Evolutionary conservation across 2,329 filamentous ascomycete genomes (phyloP), one percentile per base, ranked within the genome.

Genomic region (Aspergillus glaucus): DNA sequence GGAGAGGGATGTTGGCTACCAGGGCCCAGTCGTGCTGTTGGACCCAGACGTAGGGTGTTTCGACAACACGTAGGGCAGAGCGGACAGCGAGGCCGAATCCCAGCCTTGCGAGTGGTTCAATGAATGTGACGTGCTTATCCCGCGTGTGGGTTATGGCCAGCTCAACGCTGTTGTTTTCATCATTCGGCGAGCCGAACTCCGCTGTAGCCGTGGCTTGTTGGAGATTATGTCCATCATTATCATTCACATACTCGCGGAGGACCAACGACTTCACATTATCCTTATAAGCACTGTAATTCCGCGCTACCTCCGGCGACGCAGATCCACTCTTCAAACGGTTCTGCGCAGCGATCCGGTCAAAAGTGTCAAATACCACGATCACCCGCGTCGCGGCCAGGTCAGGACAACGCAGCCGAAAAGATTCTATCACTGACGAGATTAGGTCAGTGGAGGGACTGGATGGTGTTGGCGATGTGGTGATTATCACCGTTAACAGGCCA

Each of bases 1-100:
- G 14, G 1, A 51, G 21, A 4, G 49, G 49, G 1, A 51, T 41
- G 46, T 51, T 46, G 12, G 43, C 49, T n/a, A 46, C 43, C 8
- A 51, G 39, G 8, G 46, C 43, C 49, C 49, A 51, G 39, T 51
- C 49, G 26, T 51, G 49, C 39, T 51, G 49, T 46, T 51, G 49
- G 9, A 51, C 49, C 49, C 49, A 51, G 43, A 51, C 49, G 14
- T 49, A 51, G 9, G 43, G 37, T 2, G 49, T 51, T 14, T 49
- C 46, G n/a, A 41, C 30, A 5, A 49, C 4, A 7, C 49, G 21
- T 36, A 51, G 37, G 14, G 49, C 46, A 2, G 49, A 46, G 21
- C 49, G 42, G 19, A 51, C 46, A 3, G 49, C 49, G 2, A 51
- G 46, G 2, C 49, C 49, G 14, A 51, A 51, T n/a, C 49, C 49